Evolutionary conservation across 805 yeast genomes (phyloP).

Genomic region (Yarrowia deformans): DNA sequence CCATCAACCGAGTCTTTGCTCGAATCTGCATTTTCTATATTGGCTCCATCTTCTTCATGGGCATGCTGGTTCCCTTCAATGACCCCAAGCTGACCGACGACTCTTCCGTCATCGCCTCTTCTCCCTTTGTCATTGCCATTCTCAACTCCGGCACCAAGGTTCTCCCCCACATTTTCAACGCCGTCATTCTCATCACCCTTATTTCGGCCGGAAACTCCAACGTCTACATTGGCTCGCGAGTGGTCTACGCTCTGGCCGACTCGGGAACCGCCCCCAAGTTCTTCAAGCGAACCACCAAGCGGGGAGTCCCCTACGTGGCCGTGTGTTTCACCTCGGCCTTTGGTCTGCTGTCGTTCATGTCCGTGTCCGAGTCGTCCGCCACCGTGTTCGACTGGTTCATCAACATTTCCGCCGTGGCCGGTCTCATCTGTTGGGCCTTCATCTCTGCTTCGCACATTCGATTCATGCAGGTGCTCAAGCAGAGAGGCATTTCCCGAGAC

Average conservation of each 20-base stretch:
- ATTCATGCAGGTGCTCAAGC: conserved; percentile 69
- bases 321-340: conserved; percentile 59
- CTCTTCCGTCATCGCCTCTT: conserved; percentile 58
- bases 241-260: conserved; percentile 68
- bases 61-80: conserved; percentile 62
- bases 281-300: conserved; percentile 66
- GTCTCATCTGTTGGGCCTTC: conserved; percentile 76
- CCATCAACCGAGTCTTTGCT: conserved; percentile 61
- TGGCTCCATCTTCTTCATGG: conserved; percentile 61
- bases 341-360: conserved; percentile 75
- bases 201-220: conserved; percentile 70
- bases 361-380: conserved; percentile 54
- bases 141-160: conserved; percentile 56
- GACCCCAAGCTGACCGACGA: conserved; percentile 55
- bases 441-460: conserved; percentile 71
- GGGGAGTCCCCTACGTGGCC: conserved; percentile 75
- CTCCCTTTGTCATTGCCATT: conserved; percentile 62
- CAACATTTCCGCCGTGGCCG: conserved; percentile 77
- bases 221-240: conserved; percentile 68
- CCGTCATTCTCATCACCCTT: conserved; percentile 67
- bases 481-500: conserved; percentile 70
- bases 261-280: conserved; percentile 75
- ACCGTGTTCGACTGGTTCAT: conserved; percentile 59
- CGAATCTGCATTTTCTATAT: conserved; percentile 60
- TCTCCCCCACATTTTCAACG: conserved; percentile 58